Evolutionary conservation across 1,284 basidiomycete genomes (phyloP), one percentile per base, ranked within the genome.

Genomic region (Fistulinella cinereoalba): DNA sequence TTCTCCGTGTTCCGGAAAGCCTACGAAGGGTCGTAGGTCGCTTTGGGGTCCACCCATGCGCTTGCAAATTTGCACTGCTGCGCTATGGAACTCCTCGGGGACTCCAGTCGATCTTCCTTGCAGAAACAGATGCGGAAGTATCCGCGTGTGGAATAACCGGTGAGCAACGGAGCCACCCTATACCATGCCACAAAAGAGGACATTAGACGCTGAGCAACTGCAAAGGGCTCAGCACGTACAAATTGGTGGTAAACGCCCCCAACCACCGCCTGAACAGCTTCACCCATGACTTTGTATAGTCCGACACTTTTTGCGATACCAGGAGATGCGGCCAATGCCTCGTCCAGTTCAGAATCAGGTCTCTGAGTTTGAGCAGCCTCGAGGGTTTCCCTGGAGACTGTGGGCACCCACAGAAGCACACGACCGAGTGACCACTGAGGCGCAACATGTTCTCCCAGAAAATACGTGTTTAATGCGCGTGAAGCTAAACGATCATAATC

Each of bases 201-300:
- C 32, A 21, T 22, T 9, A 52, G 15, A 12, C 25, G 7, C 25
- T 7, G 25, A n/a, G n/a, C n/a, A n/a, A n/a, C n/a, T 27, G 12
- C 12, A 12, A 15, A 16, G 44, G 50, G 31, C 41, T 25, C 27
- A 44, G 39, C 13, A 79, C 85, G 55, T 57, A 90, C 88, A 63
- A 83, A 87, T 71, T 91, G 85, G 56, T 85, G 79, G 58, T 80
- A 88, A 11, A 89, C 75, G 2, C 82, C 86, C 22, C 88, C 88
- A 27, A 89, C 65, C n/a, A 89, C 71, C 1, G 85, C 87, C 53
- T 85, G 79, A 3, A 90, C 84, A 0, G 81, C 75, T 44, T 85
- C 81, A 6, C 88, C 88, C 57, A 85, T 78, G 22, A 90, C 79
- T 60, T 89, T 90, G 60, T 84, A 85, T 51, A 89, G 60, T 3